A percentile compares a stretch with the other conserved stretches of the same genome.
Evolutionary conservation across 2,329 filamentous ascomycete genomes (phyloP).

Genomic region (Lachnellula suecica): DNA sequence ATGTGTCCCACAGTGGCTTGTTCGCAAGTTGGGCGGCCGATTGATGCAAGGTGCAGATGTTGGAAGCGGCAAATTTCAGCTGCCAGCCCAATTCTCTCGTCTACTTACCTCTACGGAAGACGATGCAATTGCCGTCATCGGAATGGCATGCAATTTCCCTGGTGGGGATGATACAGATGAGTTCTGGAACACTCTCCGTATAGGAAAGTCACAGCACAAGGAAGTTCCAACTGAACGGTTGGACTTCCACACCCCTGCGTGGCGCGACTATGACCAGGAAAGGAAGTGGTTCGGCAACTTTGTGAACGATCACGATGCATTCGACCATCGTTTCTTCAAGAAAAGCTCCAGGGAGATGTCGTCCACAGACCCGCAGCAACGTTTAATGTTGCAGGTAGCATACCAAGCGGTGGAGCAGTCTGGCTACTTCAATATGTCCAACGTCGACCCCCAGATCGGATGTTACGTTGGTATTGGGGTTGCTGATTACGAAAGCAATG

Average conservation of each 20-base stretch:
- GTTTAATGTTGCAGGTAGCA: conserved; percentile 9
- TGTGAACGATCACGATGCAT: conserved; percentile 8
- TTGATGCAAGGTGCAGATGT: conserved; percentile 6
- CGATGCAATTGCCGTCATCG: conserved; percentile 46
- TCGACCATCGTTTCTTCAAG: conserved; percentile 18
- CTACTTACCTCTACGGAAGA: not conserved
- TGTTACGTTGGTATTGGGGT: conserved; percentile 6
- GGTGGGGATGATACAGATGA: conserved; percentile 53
- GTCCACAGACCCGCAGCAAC: conserved; percentile 25
- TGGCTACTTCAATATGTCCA: conserved; percentile 2
- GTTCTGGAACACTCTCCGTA: conserved; percentile 66
- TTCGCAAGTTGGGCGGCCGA: conserved; percentile 25
- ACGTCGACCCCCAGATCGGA: not conserved
- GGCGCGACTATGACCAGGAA: not conserved
- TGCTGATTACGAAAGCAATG: conserved; percentile 6
- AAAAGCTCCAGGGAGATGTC: conserved; percentile 16
- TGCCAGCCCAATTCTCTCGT: not conserved
- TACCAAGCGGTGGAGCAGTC: conserved; percentile 10
- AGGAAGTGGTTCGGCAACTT: conserved; percentile 10
- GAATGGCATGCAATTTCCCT: conserved; percentile 51
- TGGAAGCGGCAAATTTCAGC: not conserved
- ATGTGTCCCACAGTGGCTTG: conserved; percentile 34
- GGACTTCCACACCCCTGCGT: conserved; percentile 6
- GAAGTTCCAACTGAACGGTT: conserved; percentile 19
- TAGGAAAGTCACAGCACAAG: conserved; percentile 46